Evolutionary conservation across 1,139 yeast genomes (phyloP), one percentile per base, ranked within the genome.

Genomic region (Kurtzmaniella quercitrusa): DNA sequence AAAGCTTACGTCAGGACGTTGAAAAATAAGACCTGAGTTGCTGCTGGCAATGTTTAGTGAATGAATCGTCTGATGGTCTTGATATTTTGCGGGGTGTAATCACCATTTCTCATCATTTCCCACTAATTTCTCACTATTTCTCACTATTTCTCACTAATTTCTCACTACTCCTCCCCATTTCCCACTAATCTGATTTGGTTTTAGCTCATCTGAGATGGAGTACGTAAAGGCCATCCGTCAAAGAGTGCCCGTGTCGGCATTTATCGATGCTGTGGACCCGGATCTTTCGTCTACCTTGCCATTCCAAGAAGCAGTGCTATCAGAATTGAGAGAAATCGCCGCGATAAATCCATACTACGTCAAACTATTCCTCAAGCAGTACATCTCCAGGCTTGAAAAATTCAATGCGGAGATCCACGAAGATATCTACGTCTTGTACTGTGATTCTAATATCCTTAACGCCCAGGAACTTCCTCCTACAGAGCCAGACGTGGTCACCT

Each of bases 391-490:
- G 10, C 52, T 74, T 14, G 82, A 75, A 50, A 41, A 38, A 2
- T 18, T 41, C 1, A 50, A 53, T 1, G 54, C 53, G 2, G 66
- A 62, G 23, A 69, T 68, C 9, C 54, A 70, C 7, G 63, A 64
- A 31, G 85, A 77, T 43, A 44, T 77, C n/a, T 84, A 81, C 53
- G 83, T 79, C 44, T 51, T 68, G 16, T 73, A 76, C 48, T 66
- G 77, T 42, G 63, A 64, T 18, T 63, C 61, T 2, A 48, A 47
- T 12, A 56, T 81, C 24, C 52, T 82, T 15, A 54, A 62, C 29
- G 60, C 77, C 0, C 51, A 48, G 15, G 77, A 73, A 34, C 56
- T 69, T 24, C 55, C 54, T 0, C 75, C 82, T 0, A 71, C 79
- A 1, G 71, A 68, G 2, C 48, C 60, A 1, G 90, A 84, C 49